These are phyloP conservation scores for Pseudogymnoascus sp. DNA, from an alignment of 2,329 filamentous ascomycete species.

Conservation along the genomic window DNA sequence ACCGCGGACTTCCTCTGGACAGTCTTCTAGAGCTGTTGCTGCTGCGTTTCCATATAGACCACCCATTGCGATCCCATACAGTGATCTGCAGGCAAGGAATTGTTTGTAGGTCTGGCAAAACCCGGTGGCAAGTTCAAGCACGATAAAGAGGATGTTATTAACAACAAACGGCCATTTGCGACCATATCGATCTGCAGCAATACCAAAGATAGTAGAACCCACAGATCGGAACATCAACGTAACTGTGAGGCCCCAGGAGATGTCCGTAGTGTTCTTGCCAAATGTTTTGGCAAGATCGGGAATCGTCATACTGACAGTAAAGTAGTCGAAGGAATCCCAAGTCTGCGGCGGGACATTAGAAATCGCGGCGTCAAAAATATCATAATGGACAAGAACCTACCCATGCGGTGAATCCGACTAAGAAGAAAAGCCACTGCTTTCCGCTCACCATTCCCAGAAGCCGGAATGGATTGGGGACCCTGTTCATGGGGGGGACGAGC, in stretches of 20 bases:
- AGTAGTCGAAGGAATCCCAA: constrained; percentile 61
- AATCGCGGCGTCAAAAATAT: background rate
- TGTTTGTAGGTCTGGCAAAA: constrained; percentile 10
- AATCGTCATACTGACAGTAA: constrained; percentile 55
- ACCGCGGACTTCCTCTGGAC: constrained; percentile 2
- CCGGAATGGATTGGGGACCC: constrained; percentile 62
- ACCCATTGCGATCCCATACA: constrained; percentile 74
- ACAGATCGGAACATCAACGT: constrained; percentile 55
- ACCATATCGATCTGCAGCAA: constrained; percentile 49
- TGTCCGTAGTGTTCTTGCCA: constrained; percentile 46
- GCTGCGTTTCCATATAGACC: constrained; percentile 69
- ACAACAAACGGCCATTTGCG: constrained; percentile 64
- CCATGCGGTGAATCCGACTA: constrained; percentile 69
- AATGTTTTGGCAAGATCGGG: constrained; percentile 47
- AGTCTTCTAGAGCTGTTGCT: constrained; percentile 63
- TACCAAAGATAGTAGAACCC: constrained; percentile 47
- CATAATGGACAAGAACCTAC: background rate
- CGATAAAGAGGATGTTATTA: constrained; percentile 63
- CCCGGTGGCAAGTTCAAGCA: constrained; percentile 51
- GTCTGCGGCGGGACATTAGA: constrained; percentile 29
- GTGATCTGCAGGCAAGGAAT: constrained; percentile 63
- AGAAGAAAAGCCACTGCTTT: constrained; percentile 69
- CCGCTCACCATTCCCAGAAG: constrained; percentile 57
- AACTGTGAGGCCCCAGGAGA: constrained; percentile 58
- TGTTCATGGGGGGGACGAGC: constrained; percentile 53